Evolutionary conservation across 2,329 filamentous ascomycete genomes (phyloP), one percentile per base, ranked within the genome.

Genomic region (Diplodia seriata): DNA sequence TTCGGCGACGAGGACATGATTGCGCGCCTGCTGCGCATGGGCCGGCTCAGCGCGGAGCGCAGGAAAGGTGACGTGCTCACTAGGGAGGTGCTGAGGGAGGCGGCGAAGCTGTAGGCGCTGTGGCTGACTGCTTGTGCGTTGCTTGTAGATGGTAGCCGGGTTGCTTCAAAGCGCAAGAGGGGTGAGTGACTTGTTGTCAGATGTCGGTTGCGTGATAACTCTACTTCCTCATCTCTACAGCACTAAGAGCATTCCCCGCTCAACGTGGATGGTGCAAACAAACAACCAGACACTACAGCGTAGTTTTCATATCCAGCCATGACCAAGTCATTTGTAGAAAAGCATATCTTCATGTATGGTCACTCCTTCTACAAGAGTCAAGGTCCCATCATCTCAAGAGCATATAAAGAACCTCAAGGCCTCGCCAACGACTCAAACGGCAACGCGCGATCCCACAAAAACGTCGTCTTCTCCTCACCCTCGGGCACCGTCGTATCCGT

Each of bases 1-100:
- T 85, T 88, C 73, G 88, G 88, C 0, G 89, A 91, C 71, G 89
- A 91, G 75, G 84, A 85, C 43, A 86, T 91, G 82, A 90, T 91
- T 72, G 80, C 76, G 51, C 79, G 82, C 59, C 73, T 91, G 70
- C 74, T 85, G 69, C 81, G 80, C 70, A 82, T 87, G 74, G 88
- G 89, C 1, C 77, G 86, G 70, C 74, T 91, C 73, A 82, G 81
- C 40, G 81, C 85, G 67, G 77, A 81, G 50, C 82, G 81, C 72
- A 82, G 80, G 69, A 80, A 82, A 9, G 84, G 83, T 0, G 85
- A 88, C 69, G 79, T 83, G 71, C 75, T 87, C 50, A 86, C 84
- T 1, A 82, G 80, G 69, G 81, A 84, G 71, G 82, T 84, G 59
- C 73, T 87, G 72, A 80, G 79, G 71, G 80, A 82, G 73, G 85